A percentile compares a stretch with the other conserved stretches of the same genome.
phyloP scores from a whole-genome alignment of 345 rosid species.

The Populus ilicifolia region DNA sequence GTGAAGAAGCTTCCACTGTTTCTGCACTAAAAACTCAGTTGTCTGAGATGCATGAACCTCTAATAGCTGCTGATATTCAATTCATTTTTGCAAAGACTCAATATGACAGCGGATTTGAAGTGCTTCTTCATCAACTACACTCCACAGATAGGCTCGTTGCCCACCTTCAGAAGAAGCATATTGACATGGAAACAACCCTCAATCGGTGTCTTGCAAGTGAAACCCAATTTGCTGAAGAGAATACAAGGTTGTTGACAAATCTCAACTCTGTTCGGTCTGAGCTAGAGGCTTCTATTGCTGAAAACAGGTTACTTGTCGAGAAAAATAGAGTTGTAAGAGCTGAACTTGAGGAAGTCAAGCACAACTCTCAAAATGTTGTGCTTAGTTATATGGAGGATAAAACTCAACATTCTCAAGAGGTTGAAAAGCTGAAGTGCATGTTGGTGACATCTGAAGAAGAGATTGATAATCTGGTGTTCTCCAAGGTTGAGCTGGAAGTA shows the following conservation, averaged over 20 bases:
- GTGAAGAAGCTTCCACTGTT: conserved; percentile 41
- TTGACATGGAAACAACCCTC: conserved; percentile 45
- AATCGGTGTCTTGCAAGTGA: conserved; percentile 51
- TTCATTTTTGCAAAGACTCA: conserved; percentile 47
- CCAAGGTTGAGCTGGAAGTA: conserved; percentile 58
- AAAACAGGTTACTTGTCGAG: conserved; percentile 40
- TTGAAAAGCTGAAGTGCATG: conserved; percentile 49
- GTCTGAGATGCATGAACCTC: conserved; percentile 51
- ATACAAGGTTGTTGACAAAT: conserved; percentile 39
- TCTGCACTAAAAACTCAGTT: conserved; percentile 54
- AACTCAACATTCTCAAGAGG: conserved; percentile 39
- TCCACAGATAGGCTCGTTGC: conserved; percentile 35
- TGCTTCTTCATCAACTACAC: conserved; percentile 44
- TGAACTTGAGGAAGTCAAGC: conserved; percentile 41
- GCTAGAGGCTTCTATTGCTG: conserved; percentile 41
- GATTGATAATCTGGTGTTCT: conserved; percentile 46
- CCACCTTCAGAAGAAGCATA: conserved; percentile 53
- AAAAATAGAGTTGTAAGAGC: conserved; percentile 30
- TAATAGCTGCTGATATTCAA: conserved; percentile 54
- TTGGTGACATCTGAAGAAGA: conserved; percentile 48
- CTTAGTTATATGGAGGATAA: conserved; percentile 29
- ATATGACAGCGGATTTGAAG: conserved; percentile 42
- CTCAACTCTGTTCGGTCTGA: conserved; percentile 49
- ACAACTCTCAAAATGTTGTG: conserved; percentile 34
- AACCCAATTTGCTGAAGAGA: conserved; percentile 50